phyloP scores from a whole-genome alignment of 2,329 filamentous ascomycete species.

The Penicillium sp. region DNA sequence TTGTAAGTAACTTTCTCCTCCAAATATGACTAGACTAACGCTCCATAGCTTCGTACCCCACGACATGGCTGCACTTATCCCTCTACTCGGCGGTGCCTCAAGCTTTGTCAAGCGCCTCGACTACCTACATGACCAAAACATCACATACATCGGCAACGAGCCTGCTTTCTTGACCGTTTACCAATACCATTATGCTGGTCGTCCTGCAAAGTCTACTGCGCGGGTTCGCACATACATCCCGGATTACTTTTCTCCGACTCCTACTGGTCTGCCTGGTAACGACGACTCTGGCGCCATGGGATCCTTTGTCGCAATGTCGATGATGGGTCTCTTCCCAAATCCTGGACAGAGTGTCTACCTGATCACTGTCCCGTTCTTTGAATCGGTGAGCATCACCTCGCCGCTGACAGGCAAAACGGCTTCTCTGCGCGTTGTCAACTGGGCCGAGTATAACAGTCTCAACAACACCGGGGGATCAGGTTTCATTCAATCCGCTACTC shows the following conservation, averaged over 20 bases:
- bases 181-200: constrained; percentile 67
- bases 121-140: constrained; percentile 63
- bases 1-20: constrained; percentile 46
- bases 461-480: constrained; percentile 58
- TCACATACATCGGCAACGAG: constrained; percentile 67
- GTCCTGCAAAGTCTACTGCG: constrained; percentile 51
- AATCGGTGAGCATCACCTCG: constrained; percentile 58
- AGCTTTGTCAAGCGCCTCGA: constrained; percentile 60
- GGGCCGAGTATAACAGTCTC: constrained; percentile 31
- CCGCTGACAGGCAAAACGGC: constrained; percentile 61
- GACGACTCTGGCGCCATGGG: constrained; percentile 71
- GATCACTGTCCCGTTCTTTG: constrained; percentile 67
- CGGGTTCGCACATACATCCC: constrained; percentile 66
- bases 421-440: constrained; percentile 58
- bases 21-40: constrained; percentile 33
- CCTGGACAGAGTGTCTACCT: constrained; percentile 68
- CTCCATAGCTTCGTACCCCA: constrained; percentile 52
- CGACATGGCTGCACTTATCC: constrained; percentile 56
- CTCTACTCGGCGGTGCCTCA: constrained; percentile 58
- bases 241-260: constrained; percentile 57
- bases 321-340: constrained; percentile 70
- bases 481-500: constrained; percentile 66
- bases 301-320: constrained; percentile 62
- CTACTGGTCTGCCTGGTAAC: constrained; percentile 64
- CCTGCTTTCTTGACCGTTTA: constrained; percentile 64